These are phyloP conservation scores for Toxoplasma gondii DNA, from an alignment of 169 alveolate genomes.

Conservation along the genomic window DNA sequence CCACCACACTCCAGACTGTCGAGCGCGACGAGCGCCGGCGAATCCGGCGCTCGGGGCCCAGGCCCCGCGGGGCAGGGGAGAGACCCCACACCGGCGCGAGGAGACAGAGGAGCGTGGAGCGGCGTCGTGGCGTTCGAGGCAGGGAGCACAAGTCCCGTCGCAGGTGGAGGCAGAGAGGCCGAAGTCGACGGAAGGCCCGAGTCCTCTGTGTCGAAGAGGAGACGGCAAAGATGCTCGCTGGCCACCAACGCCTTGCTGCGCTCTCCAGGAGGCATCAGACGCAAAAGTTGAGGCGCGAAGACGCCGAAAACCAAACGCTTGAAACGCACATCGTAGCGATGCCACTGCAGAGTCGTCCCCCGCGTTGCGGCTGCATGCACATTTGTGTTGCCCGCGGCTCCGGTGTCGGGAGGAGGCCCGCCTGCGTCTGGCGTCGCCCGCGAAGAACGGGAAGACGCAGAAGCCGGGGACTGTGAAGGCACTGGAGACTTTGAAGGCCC, in stretches of 20 bases:
- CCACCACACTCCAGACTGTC: no score
- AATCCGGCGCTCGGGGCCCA: no score
- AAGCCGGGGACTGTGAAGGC: not conserved
- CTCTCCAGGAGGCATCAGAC: slow-evolving; percentile 2
- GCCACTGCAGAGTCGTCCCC: slow-evolving; percentile 48
- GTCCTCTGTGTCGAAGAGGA: not conserved
- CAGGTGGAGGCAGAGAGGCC: not conserved
- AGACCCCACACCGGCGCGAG: no score
- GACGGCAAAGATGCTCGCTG: not conserved
- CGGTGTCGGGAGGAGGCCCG: not conserved
- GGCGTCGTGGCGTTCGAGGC: not conserved
- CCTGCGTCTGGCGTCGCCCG: not conserved
- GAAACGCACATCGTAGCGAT: slow-evolving; percentile 41
- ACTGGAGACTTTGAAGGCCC: not conserved
- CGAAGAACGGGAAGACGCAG: not conserved
- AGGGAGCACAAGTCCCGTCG: not conserved
- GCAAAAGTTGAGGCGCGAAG: slow-evolving; percentile 33
- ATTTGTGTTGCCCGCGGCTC: slow-evolving; percentile 10
- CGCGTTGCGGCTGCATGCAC: slow-evolving; percentile 54
- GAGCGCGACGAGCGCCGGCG: no score
- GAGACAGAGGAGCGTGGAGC: no score
- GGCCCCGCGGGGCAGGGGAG: no score
- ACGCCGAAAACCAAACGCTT: slow-evolving; percentile 27
- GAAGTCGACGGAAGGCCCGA: no score
- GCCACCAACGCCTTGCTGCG: not conserved